A percentile compares a stretch with the other conserved stretches of the same genome.
Evolutionary conservation across 495 filamentous ascomycete genomes (phyloP).

Genomic region (Xylaria intraflava): DNA sequence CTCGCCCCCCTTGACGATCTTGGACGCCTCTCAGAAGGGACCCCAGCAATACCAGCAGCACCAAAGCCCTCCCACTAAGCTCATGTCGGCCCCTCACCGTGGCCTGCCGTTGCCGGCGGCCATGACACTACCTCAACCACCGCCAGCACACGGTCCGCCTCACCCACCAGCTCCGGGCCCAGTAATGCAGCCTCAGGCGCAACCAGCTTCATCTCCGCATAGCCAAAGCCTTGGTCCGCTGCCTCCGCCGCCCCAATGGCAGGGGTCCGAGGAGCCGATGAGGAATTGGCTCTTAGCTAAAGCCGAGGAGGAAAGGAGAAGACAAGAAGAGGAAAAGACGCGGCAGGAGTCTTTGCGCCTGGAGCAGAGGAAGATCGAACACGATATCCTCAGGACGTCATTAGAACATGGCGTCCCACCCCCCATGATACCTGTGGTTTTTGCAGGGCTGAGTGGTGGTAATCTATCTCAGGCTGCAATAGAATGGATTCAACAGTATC

Average conservation of each 20-base stretch:
- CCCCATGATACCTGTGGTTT: conserved; percentile 80
- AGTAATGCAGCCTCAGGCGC: conserved; percentile 28
- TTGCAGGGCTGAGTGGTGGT: conserved; percentile 72
- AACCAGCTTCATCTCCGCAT: conserved; percentile 29
- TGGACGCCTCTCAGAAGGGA: conserved; percentile 43
- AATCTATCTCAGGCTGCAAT: conserved; percentile 47
- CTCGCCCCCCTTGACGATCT: conserved; percentile 51
- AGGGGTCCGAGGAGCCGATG: conserved; percentile 72
- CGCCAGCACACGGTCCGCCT: conserved; percentile 28
- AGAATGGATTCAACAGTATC: conserved; percentile 71
- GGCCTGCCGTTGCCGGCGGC: conserved; percentile 67
- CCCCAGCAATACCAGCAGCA: conserved; percentile 30
- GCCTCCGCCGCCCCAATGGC: conserved; percentile 66
- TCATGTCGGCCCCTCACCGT: conserved; percentile 69
- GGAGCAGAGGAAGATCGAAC: conserved; percentile 78
- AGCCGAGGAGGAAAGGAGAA: conserved; percentile 76
- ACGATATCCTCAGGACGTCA: conserved; percentile 76
- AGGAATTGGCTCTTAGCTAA: conserved; percentile 75
- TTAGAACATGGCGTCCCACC: conserved; percentile 76
- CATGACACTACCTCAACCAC: conserved; percentile 55
- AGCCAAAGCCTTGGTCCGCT: conserved; percentile 47
- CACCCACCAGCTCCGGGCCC: conserved; percentile 34
- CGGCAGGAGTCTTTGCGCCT: conserved; percentile 68
- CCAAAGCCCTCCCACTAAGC: conserved; percentile 39
- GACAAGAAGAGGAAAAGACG: conserved; percentile 83